phyloP scores from a whole-genome alignment of 148 eudicot genomes.

The Rheum nobile region DNA sequence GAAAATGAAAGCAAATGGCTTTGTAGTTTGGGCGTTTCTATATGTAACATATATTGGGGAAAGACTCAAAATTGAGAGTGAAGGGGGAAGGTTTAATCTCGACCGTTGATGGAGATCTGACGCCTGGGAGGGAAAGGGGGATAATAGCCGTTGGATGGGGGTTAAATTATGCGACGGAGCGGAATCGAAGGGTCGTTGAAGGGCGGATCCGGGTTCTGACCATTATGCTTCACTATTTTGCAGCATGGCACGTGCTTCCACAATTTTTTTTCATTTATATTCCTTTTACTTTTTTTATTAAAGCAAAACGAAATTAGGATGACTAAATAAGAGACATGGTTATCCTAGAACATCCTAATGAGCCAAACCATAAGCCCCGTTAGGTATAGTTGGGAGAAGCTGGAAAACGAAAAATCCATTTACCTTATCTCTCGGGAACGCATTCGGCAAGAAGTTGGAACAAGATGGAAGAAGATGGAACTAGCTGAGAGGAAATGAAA shows the following conservation, averaged over 20 bases:
- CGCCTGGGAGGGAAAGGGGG: conserved; percentile 3
- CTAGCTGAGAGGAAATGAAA: no score
- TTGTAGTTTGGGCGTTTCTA: conserved; percentile 1
- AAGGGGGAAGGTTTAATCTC: conserved; percentile 16
- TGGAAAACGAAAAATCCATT: no score
- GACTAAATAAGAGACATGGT: no score
- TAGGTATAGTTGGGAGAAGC: no score
- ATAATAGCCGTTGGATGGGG: conserved; percentile 20
- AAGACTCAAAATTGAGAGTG: background rate
- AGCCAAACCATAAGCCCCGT: no score
- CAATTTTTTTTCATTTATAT: background rate
- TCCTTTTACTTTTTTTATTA: no score
- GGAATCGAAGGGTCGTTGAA: conserved; percentile 36
- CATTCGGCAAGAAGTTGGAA: no score
- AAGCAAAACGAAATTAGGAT: no score
- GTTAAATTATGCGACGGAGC: conserved; percentile 7
- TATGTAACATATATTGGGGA: background rate
- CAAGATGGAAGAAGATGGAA: no score
- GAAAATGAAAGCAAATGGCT: conserved; percentile 7
- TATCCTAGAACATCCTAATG: no score
- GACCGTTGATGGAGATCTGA: conserved; percentile 28
- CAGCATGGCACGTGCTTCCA: conserved; percentile 31
- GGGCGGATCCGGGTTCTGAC: conserved; percentile 26
- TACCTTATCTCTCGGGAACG: no score
- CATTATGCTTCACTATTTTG: conserved; percentile 21